A percentile compares a stretch with the other conserved stretches of the same genome.
These are phyloP conservation scores for Mytilinidion resinicola DNA, from an alignment of 495 filamentous ascomycete species.

Conservation along the genomic window DNA sequence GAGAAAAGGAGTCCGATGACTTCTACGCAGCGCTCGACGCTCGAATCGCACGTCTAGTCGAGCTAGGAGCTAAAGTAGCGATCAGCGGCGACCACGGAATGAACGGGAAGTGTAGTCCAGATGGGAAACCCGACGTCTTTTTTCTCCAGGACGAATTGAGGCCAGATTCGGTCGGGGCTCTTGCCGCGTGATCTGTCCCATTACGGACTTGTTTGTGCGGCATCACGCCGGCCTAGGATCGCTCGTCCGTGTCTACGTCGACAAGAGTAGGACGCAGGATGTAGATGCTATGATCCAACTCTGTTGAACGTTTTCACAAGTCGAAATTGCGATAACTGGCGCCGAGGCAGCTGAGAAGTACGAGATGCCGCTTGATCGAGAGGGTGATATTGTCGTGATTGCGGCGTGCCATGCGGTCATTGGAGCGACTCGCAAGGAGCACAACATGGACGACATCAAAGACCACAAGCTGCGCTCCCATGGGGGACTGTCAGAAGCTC, in stretches of 20 bases:
- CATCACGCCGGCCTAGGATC: constrained; percentile 38
- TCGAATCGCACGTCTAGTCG: constrained; percentile 27
- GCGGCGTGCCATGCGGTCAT: constrained; percentile 31
- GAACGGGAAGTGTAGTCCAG: constrained; percentile 32
- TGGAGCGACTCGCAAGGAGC: constrained; percentile 28
- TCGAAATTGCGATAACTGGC: constrained; percentile 30
- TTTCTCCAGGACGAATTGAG: constrained; percentile 35
- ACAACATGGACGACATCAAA: constrained; percentile 32
- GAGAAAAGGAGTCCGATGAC: constrained; percentile 31
- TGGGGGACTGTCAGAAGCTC: constrained; percentile 35
- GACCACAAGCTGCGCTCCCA: constrained; percentile 35
- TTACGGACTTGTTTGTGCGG: constrained; percentile 37
- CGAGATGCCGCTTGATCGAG: constrained; percentile 35
- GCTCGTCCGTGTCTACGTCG: constrained; percentile 37
- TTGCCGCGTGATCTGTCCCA: constrained; percentile 38
- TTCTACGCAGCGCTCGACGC: constrained; percentile 33
- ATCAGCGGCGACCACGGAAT: constrained; percentile 40
- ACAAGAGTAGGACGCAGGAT: not conserved
- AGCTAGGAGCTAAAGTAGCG: constrained; percentile 29
- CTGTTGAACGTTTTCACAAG: constrained; percentile 23
- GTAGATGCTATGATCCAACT: constrained; percentile 15
- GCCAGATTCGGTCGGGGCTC: constrained; percentile 25
- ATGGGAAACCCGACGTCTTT: constrained; percentile 34
- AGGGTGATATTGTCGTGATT: constrained; percentile 37
- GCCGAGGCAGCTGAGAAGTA: constrained; percentile 31